Percentiles rank a stretch among this genome's conserved stretches.
Conservation (phyloP, 345 rosid genomes). For the Combretum micranthum region DNA sequence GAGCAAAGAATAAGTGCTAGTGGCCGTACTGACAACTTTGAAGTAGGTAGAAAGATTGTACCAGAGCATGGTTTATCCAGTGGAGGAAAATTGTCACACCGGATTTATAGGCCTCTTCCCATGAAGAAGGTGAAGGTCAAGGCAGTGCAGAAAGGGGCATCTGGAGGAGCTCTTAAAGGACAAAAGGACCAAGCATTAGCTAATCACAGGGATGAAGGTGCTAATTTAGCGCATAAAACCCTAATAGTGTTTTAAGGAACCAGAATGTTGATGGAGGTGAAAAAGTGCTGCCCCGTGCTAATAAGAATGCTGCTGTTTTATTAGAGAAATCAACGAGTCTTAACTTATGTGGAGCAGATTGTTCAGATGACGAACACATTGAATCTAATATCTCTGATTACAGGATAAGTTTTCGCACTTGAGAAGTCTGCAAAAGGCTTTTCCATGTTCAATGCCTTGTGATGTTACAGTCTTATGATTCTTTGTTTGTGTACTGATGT, state of each 20-base stretch:
- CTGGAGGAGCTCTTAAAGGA: conserved; percentile 13
- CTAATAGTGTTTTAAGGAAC: conserved; percentile 1
- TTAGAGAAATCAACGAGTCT: conserved; percentile 13
- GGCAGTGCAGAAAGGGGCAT: conserved; percentile 4
- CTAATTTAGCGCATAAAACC: conserved; percentile 9
- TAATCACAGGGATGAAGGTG: conserved; percentile 1
- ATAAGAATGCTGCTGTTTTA: conserved; percentile 7
- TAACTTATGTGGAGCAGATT: conserved; percentile 16
- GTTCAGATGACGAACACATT: conserved; percentile 11
- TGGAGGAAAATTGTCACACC: conserved; percentile 14
- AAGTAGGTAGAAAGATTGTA: no score
- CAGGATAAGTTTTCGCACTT: conserved; percentile 6
- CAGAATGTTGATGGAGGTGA: conserved; percentile 8
- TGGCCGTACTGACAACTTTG: no score
- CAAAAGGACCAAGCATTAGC: conserved; percentile 12
- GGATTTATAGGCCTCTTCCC: neutral
- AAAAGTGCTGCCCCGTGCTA: conserved; percentile 12
- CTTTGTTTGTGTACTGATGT: no score
- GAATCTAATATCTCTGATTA: conserved; percentile 21
- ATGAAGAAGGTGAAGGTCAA: conserved; percentile 14
- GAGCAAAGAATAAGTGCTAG: conserved; percentile 4
- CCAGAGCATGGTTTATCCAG: neutral
- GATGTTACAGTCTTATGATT: no score
- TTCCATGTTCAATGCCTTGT: no score
- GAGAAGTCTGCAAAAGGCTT: no score